Evolutionary conservation across 768 basidiomycete species (phyloP).

Genomic region (Tulasnella sp.): DNA sequence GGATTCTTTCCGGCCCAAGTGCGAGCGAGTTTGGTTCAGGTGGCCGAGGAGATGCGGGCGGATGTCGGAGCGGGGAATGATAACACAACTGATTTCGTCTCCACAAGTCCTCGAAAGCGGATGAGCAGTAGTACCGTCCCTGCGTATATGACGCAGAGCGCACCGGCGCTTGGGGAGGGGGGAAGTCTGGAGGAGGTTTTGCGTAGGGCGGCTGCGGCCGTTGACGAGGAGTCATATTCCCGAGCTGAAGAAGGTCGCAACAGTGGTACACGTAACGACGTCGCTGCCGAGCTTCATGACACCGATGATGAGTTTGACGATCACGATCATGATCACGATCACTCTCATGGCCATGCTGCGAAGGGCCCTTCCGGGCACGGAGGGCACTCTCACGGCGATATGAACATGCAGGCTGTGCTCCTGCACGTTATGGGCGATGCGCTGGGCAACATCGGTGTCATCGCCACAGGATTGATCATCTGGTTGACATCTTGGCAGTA

Average conservation of each 20-base stretch:
- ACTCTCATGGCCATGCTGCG: conserved; percentile 19
- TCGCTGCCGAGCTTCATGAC: neutral
- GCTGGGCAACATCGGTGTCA: conserved; percentile 95
- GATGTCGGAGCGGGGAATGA: conserved; percentile 20
- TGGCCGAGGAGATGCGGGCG: conserved; percentile 59
- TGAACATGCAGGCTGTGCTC: conserved; percentile 97
- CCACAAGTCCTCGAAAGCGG: neutral
- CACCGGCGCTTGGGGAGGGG: neutral
- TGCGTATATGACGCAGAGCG: neutral
- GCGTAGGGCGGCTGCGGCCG: conserved; percentile 9
- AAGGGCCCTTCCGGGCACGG: conserved; percentile 15
- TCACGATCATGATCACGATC: neutral
- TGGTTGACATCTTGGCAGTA: conserved; percentile 77
- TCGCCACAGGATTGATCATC: conserved; percentile 87
- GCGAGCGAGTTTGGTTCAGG: conserved; percentile 44
- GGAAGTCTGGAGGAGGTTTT: neutral
- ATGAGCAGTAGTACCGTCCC: neutral
- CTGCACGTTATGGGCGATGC: conserved; percentile 95
- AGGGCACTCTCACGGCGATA: conserved; percentile 42
- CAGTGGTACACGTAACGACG: conserved; percentile 15
- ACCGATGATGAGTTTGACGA: conserved; percentile 20
- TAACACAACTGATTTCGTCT: neutral
- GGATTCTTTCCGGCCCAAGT: conserved; percentile 47
- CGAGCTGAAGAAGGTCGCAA: conserved; percentile 11
- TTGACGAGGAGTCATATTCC: conserved; percentile 6